Base-by-base conservation (phyloP, 164 flowering plant species). In the Nelumbo lutea region DNA sequence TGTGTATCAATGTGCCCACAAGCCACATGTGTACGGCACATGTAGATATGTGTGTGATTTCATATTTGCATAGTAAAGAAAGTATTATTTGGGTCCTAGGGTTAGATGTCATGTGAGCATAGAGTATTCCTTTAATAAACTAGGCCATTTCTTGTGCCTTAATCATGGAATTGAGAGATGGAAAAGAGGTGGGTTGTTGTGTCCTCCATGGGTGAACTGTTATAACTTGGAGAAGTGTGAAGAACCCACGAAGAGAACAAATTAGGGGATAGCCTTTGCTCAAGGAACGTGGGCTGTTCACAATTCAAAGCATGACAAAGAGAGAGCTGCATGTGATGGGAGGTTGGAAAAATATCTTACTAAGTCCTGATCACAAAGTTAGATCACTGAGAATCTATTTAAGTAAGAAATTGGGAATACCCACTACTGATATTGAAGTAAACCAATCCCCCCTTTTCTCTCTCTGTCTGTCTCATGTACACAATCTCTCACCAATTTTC, bases 251-350 rank as follows among this genome's bases (percentile, higher is more conserved):
- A 42, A 63, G 62, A 62, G 68, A 41, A 47, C 15, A 15, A 68
- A 52, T 27, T 27, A 27, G 27, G 0, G 38, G 66, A 40, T 47
- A 63, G 58, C 56, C 57, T 42, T 44, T 48, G 51, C 66, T 39
- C 68, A 73, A 68, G 59, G 59, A 73, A 61, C 75, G 41, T 51
- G 39, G 46, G 9, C 56, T 46, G 70, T 67, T 72, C 62, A 65
- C 7, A 69, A 39, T 41, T 53, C 62, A 52, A 53, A 60, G 51
- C 59, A 46, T 9, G 46, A 42, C 1, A 46, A 64, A 64, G 40
- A 52, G 59, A 52, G 27, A 44, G 1, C 14, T 6, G 47, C 72
- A 64, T 64, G 78, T 72, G 72, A 67, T 71, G 64, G 47, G 73
- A 47, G 58, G 68, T 51, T 58, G 67, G 59, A 51, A 66, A 66